phyloP scores from a whole-genome alignment of 306 rosid species.

The Begonia peltatifolia region DNA sequence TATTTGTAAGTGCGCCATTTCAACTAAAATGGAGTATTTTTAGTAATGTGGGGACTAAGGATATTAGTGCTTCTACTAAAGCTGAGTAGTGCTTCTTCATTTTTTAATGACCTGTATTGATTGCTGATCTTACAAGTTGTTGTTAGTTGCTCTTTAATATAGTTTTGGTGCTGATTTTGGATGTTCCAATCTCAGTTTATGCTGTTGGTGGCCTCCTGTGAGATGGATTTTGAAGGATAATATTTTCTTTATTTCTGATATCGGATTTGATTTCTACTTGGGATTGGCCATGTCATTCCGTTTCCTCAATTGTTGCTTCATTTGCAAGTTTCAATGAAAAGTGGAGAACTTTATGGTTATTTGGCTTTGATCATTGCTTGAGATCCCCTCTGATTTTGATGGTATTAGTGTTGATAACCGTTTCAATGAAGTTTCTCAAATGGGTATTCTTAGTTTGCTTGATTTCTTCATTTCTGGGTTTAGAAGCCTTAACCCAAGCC shows the following conservation, averaged over 20 bases:
- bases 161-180: conserved; percentile 29
- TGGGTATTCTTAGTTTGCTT: conserved; percentile 38
- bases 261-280: conserved; percentile 34
- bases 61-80: conserved; percentile 22
- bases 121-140: conserved; percentile 56
- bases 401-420: conserved; percentile 24
- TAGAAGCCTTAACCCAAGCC: conserved; percentile 11
- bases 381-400: conserved; percentile 21
- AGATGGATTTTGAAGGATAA: conserved; percentile 5
- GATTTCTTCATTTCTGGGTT: conserved; percentile 25
- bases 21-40: conserved; percentile 9
- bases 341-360: conserved; percentile 19
- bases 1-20: conserved; percentile 1
- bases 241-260: conserved; percentile 18
- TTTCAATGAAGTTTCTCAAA: conserved; percentile 21
- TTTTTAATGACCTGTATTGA: conserved; percentile 22
- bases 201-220: conserved; percentile 12
- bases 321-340: conserved; percentile 19
- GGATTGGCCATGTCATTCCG: conserved; percentile 24
- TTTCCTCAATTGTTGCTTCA: conserved; percentile 22
- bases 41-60: conserved; percentile 39
- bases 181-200: conserved; percentile 20
- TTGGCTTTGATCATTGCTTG: conserved; percentile 17
- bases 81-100: conserved; percentile 22
- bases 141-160: conserved; percentile 25